Evolutionary conservation across 768 basidiomycete species (phyloP).

Genomic region (Mycena albidolilacea): DNA sequence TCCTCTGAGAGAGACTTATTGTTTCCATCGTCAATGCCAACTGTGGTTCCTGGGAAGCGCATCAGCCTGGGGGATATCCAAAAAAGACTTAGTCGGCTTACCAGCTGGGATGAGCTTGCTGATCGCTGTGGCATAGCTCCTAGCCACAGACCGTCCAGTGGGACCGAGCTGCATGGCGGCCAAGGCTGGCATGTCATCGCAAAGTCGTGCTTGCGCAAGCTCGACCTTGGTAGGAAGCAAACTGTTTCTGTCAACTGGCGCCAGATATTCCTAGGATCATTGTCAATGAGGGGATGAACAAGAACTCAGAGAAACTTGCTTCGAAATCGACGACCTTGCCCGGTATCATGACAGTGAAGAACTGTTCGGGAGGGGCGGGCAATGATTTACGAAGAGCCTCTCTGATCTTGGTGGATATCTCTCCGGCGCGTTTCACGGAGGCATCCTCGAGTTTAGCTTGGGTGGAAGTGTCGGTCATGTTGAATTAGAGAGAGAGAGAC

Average conservation of each 20-base stretch:
- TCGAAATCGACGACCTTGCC: constrained; percentile 19
- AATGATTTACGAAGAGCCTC: constrained; percentile 23
- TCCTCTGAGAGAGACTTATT: constrained; percentile 16
- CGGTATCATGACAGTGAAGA: constrained; percentile 20
- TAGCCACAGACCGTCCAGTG: constrained; percentile 18
- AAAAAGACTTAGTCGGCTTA: constrained; percentile 15
- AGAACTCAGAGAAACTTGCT: constrained; percentile 13
- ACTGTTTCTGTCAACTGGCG: constrained; percentile 6
- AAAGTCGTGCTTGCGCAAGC: constrained; percentile 15
- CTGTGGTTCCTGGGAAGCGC: constrained; percentile 17
- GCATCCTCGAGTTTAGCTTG: constrained; percentile 17
- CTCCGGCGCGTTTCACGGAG: constrained; percentile 20
- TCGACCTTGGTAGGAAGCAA: constrained; percentile 15
- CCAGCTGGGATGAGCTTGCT: constrained; percentile 22
- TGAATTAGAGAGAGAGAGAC: constrained; percentile 17
- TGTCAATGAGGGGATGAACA: constrained; percentile 19
- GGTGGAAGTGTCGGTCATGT: constrained; percentile 20
- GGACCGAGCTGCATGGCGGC: constrained; percentile 14
- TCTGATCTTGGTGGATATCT: constrained; percentile 22
- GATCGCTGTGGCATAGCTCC: constrained; percentile 22
- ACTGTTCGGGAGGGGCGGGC: constrained; percentile 22
- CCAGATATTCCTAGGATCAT: constrained; percentile 14
- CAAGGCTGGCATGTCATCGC: constrained; percentile 22
- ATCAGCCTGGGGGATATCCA: constrained; percentile 15
- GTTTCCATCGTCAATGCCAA: constrained; percentile 19